Evolutionary conservation across 2,329 filamentous ascomycete species (phyloP), one percentile per base, ranked within the genome.

Genomic region (Alternaria dauci): DNA sequence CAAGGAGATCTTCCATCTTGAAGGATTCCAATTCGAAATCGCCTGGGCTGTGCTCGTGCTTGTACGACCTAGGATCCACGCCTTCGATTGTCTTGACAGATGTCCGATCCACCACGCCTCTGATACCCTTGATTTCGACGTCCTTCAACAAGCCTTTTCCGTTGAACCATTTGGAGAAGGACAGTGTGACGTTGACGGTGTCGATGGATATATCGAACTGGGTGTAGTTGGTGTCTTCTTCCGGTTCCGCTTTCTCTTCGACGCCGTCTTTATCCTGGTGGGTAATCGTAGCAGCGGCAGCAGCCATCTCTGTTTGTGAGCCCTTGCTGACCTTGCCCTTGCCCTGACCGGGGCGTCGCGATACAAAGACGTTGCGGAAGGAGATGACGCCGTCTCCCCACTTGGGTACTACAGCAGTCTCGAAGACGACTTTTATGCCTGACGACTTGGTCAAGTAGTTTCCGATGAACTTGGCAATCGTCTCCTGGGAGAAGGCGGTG

Each of bases 161-260:
- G 70, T 97, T 98, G 88, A 96, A 96, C 95, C 95, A 99, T 76
- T 97, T 98, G n/a, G 93, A 86, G 70, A 99, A 98, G 0, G 95
- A 99, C 26, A 99, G 79, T 0, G 94, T 98, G 42, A 99, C 94
- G 73, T 99, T 97, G 63, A 99, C 92, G 0, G 92, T 96, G 64
- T 95, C 92, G 60, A 99, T 92, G 0, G 93, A 97, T 16, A 99
- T 84, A 73, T 99, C 95, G 70, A 97, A 99, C 70, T 99, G 95
- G 0, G 94, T 97, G 77, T 98, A 99, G 75, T 99, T 99, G 18
- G 92, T 93, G 74, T 98, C 94, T 73, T 98, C 94, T 59, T 89
- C 86, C 63, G 87, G 84, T 20, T 80, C 79, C 3, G 68, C 65
- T 46, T 81, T 78, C 30, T 85, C 83, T 28, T 76, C 77, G 26